Conservation (phyloP, 2,329 filamentous ascomycete genomes). For the Apiospora saccharicola region DNA sequence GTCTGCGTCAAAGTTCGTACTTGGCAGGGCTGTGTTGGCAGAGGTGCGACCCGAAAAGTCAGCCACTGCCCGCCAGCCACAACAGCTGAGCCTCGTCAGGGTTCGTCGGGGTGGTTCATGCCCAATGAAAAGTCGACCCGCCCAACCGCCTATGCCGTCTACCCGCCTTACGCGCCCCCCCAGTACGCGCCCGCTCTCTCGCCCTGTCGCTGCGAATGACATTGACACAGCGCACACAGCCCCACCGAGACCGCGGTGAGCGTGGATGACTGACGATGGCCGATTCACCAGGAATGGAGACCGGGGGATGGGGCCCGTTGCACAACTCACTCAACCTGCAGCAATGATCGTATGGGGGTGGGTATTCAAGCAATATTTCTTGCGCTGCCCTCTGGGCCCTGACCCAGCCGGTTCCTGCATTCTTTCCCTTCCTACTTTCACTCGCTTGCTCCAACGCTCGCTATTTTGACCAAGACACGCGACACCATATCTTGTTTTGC, state of each 20-base stretch:
- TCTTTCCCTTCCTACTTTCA: neutral
- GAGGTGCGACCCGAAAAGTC: neutral
- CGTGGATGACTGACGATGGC: constrained; percentile 13
- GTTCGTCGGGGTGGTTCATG: neutral
- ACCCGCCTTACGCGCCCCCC: neutral
- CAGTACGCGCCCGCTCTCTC: constrained; percentile 2
- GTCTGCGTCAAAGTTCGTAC: neutral
- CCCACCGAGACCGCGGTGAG: constrained; percentile 4
- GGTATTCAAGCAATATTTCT: neutral
- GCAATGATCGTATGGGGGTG: neutral
- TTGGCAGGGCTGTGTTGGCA: neutral
- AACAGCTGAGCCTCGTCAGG: neutral
- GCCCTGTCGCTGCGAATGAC: neutral
- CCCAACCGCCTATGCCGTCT: neutral
- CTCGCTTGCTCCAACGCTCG: neutral
- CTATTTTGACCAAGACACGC: neutral
- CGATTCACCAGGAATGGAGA: neutral
- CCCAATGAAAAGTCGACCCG: neutral
- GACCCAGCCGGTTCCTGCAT: constrained; percentile 1
- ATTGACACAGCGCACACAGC: neutral
- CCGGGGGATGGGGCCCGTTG: neutral
- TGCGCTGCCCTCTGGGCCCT: neutral
- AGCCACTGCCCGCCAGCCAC: neutral
- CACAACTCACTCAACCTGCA: constrained; percentile 18
- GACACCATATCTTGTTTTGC: neutral